Conservation (phyloP, 2,329 filamentous ascomycete species). For the Colletotrichum theobromicola region DNA sequence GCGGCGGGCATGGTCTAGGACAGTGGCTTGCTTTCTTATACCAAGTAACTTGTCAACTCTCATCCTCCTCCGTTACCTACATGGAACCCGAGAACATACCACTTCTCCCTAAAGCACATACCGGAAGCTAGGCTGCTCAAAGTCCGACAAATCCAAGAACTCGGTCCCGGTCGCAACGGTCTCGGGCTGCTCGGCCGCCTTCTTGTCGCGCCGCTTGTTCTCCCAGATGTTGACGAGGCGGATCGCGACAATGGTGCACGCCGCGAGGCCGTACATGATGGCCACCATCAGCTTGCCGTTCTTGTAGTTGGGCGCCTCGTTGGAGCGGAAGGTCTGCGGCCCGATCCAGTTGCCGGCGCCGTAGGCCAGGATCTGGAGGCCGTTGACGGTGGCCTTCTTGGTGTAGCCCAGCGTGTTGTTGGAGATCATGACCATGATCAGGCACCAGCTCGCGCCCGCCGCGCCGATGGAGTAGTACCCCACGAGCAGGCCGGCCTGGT, state of each 20-base stretch:
- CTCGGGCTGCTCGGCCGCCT: conserved; percentile 20
- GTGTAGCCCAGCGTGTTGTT: conserved; percentile 33
- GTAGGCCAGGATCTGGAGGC: conserved; percentile 25
- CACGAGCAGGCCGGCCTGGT: conserved; percentile 25
- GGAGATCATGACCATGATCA: conserved; percentile 31
- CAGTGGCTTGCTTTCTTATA: neutral
- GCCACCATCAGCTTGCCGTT: conserved; percentile 29
- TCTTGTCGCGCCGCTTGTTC: conserved; percentile 30
- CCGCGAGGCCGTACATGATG: conserved; percentile 26
- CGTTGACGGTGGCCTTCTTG: conserved; percentile 32
- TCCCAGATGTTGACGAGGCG: conserved; percentile 28
- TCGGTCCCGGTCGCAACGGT: conserved; percentile 14
- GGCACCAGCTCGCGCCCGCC: conserved; percentile 28
- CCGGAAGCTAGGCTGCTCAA: conserved; percentile 26
- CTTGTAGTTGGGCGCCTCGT: conserved; percentile 27
- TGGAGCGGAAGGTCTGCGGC: conserved; percentile 27
- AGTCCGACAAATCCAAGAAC: conserved; percentile 29
- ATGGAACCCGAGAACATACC: neutral
- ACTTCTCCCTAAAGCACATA: conserved; percentile 24
- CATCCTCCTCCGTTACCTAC: neutral
- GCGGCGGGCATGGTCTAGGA: neutral
- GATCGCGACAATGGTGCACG: conserved; percentile 18
- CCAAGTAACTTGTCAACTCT: neutral
- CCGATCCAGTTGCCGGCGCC: conserved; percentile 28
- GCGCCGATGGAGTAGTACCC: conserved; percentile 30